Evolutionary conservation across 495 filamentous ascomycete species (phyloP), one percentile per base, ranked within the genome.

Genomic region (Endocarpon pusillum): DNA sequence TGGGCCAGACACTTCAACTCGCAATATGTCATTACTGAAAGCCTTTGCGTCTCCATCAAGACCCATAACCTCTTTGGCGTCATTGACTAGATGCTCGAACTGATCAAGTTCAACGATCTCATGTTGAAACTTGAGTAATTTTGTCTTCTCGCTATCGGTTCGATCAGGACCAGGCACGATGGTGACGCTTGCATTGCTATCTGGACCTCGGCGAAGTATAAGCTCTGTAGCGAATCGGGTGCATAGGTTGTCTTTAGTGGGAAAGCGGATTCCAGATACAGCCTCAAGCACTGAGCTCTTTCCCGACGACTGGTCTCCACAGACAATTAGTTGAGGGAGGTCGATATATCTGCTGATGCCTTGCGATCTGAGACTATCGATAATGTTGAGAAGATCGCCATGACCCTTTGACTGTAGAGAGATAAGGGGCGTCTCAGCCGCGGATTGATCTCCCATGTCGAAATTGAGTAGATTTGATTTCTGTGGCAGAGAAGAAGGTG

Each of bases 241-340:
- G 34, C 47, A 49, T n/a, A 49, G 22, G 10, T 39, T 44, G 16
- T 49, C 47, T 11, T 45, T 53, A 2, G 35, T 38, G 4, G 57
- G 57, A 32, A 57, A 55, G 1, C 25, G 29, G 1, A 57, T 42
- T 1, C 44, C 22, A 1, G 52, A 44, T 16, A 58, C 47, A 7
- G 46, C 49, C 29, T 57, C 45, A 2, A 78, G 58, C 1, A 75
- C 63, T 0, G 73, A 75, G 51, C 66, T 73, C 37, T 74, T 77
- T 3, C 68, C 74, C 6, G 54, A 55, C 2, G 62, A 71, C 36
- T 76, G 68, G 47, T 68, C 59, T 8, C 73, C 69, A 38, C 62
- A 69, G 1, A 77, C 67, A 16, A 75, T 58, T 15, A 76, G 45
- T 45, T 77, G 70, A 0, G 80, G 80, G 0, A 81, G 59, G n/a